Conservation (phyloP, 805 yeast genomes). For the Kluyveromyces siamensis region DNA sequence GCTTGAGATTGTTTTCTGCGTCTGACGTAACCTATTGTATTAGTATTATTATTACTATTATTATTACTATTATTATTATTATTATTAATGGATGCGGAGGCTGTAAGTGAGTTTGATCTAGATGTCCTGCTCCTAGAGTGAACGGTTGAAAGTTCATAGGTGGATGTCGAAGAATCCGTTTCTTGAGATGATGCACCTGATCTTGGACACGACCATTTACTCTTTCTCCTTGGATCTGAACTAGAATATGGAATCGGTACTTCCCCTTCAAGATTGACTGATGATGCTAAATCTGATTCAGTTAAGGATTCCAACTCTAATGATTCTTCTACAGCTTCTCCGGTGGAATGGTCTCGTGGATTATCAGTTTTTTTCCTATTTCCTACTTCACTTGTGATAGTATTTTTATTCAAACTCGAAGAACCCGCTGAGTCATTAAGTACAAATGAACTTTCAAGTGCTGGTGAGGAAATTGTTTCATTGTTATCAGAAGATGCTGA, state of each 20-base stretch:
- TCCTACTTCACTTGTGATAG: too few relatives aligned
- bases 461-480: not conserved
- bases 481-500: not conserved
- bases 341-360: not conserved
- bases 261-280: not conserved
- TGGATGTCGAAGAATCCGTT: not conserved
- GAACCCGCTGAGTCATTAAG: not conserved
- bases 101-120: not conserved
- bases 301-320: not conserved
- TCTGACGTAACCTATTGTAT: not conserved
- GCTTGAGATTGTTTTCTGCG: conserved; percentile 26
- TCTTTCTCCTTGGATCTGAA: not conserved
- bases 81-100: not conserved
- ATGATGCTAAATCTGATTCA: not conserved
- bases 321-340: not conserved
- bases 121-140: not conserved
- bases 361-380: too few relatives aligned
- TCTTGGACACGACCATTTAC: not conserved
- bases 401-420: too few relatives aligned
- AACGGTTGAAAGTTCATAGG: not conserved
- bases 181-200: not conserved
- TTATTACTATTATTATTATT: too few relatives aligned
- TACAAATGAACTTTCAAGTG: not conserved
- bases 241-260: not conserved
- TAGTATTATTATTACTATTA: not conserved